Evolutionary conservation across 2,329 filamentous ascomycete species (phyloP).

Genomic region (Fusarium equiseti): DNA sequence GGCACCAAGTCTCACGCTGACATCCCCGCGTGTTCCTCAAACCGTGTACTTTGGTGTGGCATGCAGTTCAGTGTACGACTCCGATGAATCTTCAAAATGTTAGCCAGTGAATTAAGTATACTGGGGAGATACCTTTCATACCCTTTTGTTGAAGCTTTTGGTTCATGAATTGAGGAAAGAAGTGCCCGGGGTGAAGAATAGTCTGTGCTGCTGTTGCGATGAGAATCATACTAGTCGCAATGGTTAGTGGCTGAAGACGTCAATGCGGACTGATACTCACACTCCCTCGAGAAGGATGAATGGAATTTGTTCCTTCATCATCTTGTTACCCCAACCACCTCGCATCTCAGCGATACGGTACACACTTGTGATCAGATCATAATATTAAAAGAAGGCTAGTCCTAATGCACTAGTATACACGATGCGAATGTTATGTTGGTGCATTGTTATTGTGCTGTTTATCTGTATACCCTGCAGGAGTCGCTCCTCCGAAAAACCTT

Average conservation of each 20-base stretch:
- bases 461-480: no score
- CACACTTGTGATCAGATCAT: neutral
- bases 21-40: neutral
- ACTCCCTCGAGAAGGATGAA: constrained; percentile 14
- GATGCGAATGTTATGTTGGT: no score
- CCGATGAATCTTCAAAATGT: neutral
- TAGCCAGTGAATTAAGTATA: fast-evolving
- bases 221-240: constrained; percentile 1
- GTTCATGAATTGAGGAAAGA: neutral
- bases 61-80: constrained; percentile 1
- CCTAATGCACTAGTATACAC: no score
- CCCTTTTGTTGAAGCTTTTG: neutral
- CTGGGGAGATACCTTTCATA: neutral
- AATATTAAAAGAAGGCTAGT: no score
- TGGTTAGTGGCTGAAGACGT: neutral
- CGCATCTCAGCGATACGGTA: constrained; percentile 26
- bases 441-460: no score
- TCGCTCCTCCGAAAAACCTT: no score
- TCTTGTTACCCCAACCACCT: neutral
- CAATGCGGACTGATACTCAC: neutral
- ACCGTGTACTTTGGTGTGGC: neutral
- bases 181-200: neutral
- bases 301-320: constrained; percentile 17
- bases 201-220: neutral
- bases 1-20: neutral